These are phyloP conservation scores for Lepraria neglecta DNA, from an alignment of 495 filamentous ascomycete species.

Conservation along the genomic window DNA sequence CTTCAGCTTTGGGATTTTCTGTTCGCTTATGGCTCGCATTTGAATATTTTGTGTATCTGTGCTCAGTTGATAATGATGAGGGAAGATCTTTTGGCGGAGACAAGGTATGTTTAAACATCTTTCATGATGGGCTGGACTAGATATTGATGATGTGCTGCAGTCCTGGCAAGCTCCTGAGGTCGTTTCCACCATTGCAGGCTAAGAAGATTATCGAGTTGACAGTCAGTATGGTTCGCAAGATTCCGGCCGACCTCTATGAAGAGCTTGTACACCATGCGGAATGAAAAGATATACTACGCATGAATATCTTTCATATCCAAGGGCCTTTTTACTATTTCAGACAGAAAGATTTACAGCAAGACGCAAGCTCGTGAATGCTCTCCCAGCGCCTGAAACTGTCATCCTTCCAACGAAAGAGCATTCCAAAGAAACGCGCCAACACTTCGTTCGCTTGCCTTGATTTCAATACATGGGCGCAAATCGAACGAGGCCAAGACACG, in stretches of 20 bases:
- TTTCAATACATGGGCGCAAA: too few relatives aligned
- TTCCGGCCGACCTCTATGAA: constrained; percentile 81
- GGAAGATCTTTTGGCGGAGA: constrained; percentile 70
- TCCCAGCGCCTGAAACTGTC: too few relatives aligned
- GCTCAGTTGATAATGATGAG: constrained; percentile 88
- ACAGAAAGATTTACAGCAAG: too few relatives aligned
- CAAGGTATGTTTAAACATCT: too few relatives aligned
- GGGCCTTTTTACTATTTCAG: too few relatives aligned
- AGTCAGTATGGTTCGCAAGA: constrained; percentile 71
- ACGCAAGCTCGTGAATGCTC: too few relatives aligned
- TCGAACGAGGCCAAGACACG: too few relatives aligned
- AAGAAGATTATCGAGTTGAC: constrained; percentile 74
- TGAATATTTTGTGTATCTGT: constrained; percentile 95
- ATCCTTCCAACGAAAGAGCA: too few relatives aligned
- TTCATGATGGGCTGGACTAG: too few relatives aligned
- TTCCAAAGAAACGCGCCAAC: too few relatives aligned
- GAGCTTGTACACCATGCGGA: constrained; percentile 84
- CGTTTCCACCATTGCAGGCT: constrained; percentile 80
- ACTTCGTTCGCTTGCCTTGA: too few relatives aligned
- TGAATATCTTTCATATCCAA: too few relatives aligned
- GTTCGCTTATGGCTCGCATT: constrained; percentile 87
- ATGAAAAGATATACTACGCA: constrained; percentile 34
- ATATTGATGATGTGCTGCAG: constrained; percentile 42
- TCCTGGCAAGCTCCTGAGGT: constrained; percentile 82
- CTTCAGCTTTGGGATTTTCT: constrained; percentile 96